A percentile compares a stretch with the other conserved stretches of the same genome.
phyloP scores from a whole-genome alignment of 805 yeast species.

The Saturnispora ahearnii region DNA sequence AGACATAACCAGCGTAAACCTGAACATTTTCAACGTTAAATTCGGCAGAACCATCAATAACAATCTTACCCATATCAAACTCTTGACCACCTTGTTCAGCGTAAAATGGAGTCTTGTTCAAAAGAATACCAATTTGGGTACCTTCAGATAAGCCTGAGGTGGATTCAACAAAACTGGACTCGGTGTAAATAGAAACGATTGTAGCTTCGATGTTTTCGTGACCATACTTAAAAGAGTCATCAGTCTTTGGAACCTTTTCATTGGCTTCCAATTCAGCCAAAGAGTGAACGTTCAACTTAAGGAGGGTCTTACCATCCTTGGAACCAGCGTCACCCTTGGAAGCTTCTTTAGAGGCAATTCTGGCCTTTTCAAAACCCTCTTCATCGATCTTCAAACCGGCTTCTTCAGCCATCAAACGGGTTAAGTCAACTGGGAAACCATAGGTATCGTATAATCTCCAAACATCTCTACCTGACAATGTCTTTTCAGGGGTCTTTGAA shows the following conservation, averaged over 20 bases:
- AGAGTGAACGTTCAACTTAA: constrained; percentile 89
- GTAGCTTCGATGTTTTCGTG: constrained; percentile 59
- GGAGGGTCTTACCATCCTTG: constrained; percentile 44
- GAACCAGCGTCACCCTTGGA: constrained; percentile 70
- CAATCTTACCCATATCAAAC: constrained; percentile 87
- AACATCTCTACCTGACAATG: constrained; percentile 86
- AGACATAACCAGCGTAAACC: constrained; percentile 85
- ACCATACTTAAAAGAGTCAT: constrained; percentile 74
- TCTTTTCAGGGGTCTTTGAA: constrained; percentile 60
- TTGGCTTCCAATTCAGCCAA: constrained; percentile 59
- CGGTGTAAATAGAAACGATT: constrained; percentile 64
- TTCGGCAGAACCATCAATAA: constrained; percentile 79
- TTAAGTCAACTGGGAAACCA: constrained; percentile 98
- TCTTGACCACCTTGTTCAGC: constrained; percentile 99
- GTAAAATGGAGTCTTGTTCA: constrained; percentile 89
- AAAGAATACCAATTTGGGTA: constrained; percentile 65
- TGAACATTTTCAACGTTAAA: constrained; percentile 90
- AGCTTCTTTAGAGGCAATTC: constrained; percentile 83
- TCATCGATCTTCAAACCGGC: constrained; percentile 90
- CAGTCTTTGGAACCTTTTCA: constrained; percentile 62
- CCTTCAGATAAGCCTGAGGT: constrained; percentile 28
- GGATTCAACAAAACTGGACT: constrained; percentile 54
- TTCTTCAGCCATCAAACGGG: constrained; percentile 98
- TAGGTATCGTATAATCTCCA: constrained; percentile 98
- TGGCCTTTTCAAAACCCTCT: constrained; percentile 85